Percentiles rank a stretch among this genome's conserved stretches.
Evolutionary conservation across 2,329 filamentous ascomycete species (phyloP).

Genomic region (Fusarium mangiferae): DNA sequence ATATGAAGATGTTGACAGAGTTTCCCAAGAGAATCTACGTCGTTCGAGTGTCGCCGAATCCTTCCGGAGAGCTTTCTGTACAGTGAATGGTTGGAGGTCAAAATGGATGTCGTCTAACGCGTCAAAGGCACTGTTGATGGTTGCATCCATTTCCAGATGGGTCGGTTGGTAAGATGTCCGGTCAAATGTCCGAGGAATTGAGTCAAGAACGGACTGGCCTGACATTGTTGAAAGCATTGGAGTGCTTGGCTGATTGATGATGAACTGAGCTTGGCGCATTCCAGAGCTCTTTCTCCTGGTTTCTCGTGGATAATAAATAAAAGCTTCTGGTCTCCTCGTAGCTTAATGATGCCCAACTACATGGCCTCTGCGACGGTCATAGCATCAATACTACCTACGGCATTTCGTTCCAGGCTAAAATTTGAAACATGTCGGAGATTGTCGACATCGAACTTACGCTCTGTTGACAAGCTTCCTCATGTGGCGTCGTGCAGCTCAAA

Average conservation of each 20-base stretch:
- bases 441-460: not conserved
- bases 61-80: not conserved
- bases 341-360: not conserved
- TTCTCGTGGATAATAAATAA: not conserved
- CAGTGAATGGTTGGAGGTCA: not conserved
- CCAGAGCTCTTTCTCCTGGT: not conserved
- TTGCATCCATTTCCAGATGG: not conserved
- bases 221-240: not conserved
- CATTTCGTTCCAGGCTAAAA: not conserved
- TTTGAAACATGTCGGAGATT: not conserved
- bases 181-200: not conserved
- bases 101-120: not conserved
- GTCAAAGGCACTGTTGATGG: not conserved
- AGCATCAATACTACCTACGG: not conserved
- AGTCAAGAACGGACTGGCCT: not conserved
- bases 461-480: not conserved
- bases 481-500: not conserved
- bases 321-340: fast-evolving
- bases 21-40: not conserved
- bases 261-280: fast-evolving
- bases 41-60: not conserved
- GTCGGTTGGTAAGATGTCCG: not conserved
- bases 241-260: fast-evolving
- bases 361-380: not conserved
- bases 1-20: not conserved